Evolutionary conservation across 2,329 filamentous ascomycete genomes (phyloP), one percentile per base, ranked within the genome.

Genomic region (Fusarium palustre): DNA sequence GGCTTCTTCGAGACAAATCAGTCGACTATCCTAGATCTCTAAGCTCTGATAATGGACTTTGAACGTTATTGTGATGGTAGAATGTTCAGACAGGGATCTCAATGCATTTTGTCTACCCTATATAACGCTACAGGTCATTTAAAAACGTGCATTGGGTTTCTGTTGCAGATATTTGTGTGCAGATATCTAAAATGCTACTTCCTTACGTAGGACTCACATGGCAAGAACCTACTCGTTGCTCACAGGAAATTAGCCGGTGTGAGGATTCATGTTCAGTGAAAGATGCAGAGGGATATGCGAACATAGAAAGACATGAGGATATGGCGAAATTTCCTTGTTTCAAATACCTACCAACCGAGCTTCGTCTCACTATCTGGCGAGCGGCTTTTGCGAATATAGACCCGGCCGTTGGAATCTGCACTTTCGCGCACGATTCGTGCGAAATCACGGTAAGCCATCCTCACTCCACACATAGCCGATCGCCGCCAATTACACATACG

Each of bases 181-280:
- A 9, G 22, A 33, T 50, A 15, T 38, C 47, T 38, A 50, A 24
- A 50, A n/a, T 50, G 47, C 47, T 39, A 33, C 38, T 50, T 20
- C 47, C 47, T 30, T 50, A 50, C 47, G 47, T 50, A 50, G 47
- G 47, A 12, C 28, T 50, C 12, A 50, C 9, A 33, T 50, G 7
- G 47, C 47, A 50, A 34, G 47, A 50, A 18, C 22, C 47, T 28
- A 30, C 28, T 34, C 22, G 39, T 38, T 50, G 10, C 20, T 18
- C 9, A 33, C 47, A 39, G 16, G 34, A 50, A 33, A 38, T 25
- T 28, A 34, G 47, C 24, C 9, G 36, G 47, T 39, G 15, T 39
- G 47, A 33, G 47, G 47, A 15, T 28, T 16, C 6, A 20, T 36
- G 34, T 39, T 25, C 33, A 50, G 11, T 15, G 28, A 50, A 50